These are phyloP conservation scores for Vicia villosa DNA, from an alignment of 306 rosid genomes.

Conservation along the genomic window DNA sequence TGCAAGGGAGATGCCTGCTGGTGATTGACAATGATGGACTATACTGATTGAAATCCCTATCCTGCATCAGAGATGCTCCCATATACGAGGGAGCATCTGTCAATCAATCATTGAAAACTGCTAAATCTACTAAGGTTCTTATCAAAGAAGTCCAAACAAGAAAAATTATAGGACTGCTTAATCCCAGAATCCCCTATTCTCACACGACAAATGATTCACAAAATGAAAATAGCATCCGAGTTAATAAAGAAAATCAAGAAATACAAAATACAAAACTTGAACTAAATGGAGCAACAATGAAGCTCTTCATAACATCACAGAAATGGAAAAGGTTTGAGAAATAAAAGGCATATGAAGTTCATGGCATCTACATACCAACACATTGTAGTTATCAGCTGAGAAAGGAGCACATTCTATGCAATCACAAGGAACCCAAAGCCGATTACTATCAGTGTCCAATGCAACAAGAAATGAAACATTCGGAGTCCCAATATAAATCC, in stretches of 20 bases:
- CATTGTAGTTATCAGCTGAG: too few relatives aligned
- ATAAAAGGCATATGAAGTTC: too few relatives aligned
- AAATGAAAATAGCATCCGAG: too few relatives aligned
- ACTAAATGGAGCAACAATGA: slow-evolving; percentile 1
- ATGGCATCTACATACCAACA: too few relatives aligned
- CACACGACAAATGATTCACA: too few relatives aligned
- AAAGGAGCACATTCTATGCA: slow-evolving; percentile 87
- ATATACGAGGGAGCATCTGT: slow-evolving; percentile 84
- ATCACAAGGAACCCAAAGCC: slow-evolving; percentile 92
- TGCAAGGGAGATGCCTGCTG: slow-evolving; percentile 72
- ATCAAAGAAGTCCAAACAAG: slow-evolving; percentile 38
- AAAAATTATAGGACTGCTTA: slow-evolving; percentile 5
- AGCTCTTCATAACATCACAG: too few relatives aligned
- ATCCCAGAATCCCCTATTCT: too few relatives aligned
- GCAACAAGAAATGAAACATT: slow-evolving; percentile 91
- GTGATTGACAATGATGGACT: slow-evolving; percentile 72
- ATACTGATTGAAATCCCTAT: slow-evolving; percentile 77
- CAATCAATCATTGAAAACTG: slow-evolving; percentile 87
- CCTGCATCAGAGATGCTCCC: slow-evolving; percentile 98
- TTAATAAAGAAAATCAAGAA: too few relatives aligned
- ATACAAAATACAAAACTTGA: too few relatives aligned
- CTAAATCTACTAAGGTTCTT: slow-evolving; percentile 61
- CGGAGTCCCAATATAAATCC: slow-evolving; percentile 94
- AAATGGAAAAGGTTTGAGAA: too few relatives aligned
- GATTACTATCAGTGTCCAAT: slow-evolving; percentile 82